Evolutionary conservation across 768 basidiomycete genomes (phyloP).

Genomic region (Crepidotus variabilis): DNA sequence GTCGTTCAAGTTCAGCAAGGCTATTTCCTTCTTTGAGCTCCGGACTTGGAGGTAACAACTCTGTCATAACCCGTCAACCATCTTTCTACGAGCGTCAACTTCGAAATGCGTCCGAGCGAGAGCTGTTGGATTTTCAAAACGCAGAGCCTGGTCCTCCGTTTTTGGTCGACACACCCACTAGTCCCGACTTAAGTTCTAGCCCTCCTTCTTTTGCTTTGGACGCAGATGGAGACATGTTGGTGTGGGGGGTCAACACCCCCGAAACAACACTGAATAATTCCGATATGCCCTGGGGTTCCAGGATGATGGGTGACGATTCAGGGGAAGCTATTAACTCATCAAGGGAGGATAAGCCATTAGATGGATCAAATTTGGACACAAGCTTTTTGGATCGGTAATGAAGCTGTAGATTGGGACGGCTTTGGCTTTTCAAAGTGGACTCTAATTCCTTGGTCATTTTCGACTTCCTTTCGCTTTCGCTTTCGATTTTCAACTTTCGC

Average conservation of each 20-base stretch:
- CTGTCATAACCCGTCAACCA: not conserved
- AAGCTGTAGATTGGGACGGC: no score
- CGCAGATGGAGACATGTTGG: slow-evolving; percentile 1
- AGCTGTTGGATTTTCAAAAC: not conserved
- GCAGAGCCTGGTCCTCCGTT: not conserved
- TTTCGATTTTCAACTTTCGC: no score
- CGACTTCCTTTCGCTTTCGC: no score
- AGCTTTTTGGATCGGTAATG: no score
- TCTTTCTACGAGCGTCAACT: slow-evolving; percentile 8
- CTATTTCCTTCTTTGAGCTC: slow-evolving; percentile 5
- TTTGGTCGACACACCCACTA: not conserved
- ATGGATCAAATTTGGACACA: no score
- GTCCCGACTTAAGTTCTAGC: not conserved
- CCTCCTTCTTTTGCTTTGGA: not conserved
- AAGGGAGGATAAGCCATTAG: no score
- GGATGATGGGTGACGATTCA: not conserved
- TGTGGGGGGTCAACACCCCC: not conserved
- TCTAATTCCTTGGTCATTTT: no score
- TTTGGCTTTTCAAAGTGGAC: no score
- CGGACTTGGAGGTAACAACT: slow-evolving; percentile 1
- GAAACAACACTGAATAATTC: not conserved
- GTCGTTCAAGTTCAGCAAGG: slow-evolving; percentile 2
- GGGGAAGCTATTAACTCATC: no score
- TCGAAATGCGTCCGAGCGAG: slow-evolving; percentile 4
- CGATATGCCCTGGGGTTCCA: not conserved